Evolutionary conservation across 228 moss, liverwort and hornwort species (phyloP).

Genomic region (Sphagnum fallax): DNA sequence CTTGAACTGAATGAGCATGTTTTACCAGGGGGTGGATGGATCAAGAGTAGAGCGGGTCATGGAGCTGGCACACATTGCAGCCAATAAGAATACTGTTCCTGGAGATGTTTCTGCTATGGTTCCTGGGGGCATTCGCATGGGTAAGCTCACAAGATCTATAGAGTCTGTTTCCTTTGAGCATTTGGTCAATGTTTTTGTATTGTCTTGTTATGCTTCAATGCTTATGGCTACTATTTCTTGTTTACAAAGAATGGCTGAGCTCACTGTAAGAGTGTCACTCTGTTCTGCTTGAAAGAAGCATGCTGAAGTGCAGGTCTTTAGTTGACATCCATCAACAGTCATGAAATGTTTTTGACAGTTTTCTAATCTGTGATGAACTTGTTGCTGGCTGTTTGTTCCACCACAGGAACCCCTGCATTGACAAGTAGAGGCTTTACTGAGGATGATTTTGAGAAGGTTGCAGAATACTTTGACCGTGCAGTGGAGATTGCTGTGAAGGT

Average conservation of each 20-base stretch:
- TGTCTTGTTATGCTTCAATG: too few species aligned
- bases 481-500: conserved; percentile 52
- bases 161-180: too few species aligned
- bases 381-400: too few species aligned
- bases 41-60: conserved; percentile 85
- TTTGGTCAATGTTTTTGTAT: too few species aligned
- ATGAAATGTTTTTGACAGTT: too few species aligned
- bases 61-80: conserved; percentile 95
- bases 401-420: conserved; percentile 56
- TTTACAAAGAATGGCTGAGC: not conserved
- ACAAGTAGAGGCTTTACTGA: conserved; percentile 66
- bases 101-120: conserved; percentile 94
- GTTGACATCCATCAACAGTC: too few species aligned
- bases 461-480: conserved; percentile 53
- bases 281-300: not conserved
- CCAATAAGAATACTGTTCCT: conserved; percentile 95
- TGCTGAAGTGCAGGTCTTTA: not conserved
- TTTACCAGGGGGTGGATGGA: conserved; percentile 74
- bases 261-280: not conserved
- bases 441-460: conserved; percentile 74
- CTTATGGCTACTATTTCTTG: too few species aligned
- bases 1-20: not conserved
- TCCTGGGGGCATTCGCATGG: conserved; percentile 94
- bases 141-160: conserved; percentile 14
- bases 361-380: too few species aligned